A percentile compares a stretch with the other conserved stretches of the same genome.
Evolutionary conservation across 2,329 filamentous ascomycete genomes (phyloP).

Genomic region (Diaporthe amygdali): DNA sequence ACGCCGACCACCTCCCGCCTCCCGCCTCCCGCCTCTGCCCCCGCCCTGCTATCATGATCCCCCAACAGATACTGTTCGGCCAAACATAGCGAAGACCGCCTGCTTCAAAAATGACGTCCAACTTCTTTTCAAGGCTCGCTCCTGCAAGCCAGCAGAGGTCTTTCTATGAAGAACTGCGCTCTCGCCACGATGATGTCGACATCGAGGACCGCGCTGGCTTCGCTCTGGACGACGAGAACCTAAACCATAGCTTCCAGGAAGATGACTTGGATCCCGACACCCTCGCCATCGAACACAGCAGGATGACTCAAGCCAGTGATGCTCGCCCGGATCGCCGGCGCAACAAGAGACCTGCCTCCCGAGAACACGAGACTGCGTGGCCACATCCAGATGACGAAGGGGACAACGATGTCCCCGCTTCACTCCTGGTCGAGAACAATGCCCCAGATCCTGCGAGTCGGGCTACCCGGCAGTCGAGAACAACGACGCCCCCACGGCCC

Average conservation of each 20-base stretch:
- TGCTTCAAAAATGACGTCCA: conserved; percentile 47
- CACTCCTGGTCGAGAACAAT: conserved; percentile 63
- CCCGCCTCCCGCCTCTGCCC: background rate
- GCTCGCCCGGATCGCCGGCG: conserved; percentile 26
- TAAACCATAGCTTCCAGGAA: conserved; percentile 56
- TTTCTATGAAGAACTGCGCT: conserved; percentile 56
- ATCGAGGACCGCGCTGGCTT: conserved; percentile 47
- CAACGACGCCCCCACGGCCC: conserved; percentile 30
- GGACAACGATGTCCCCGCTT: conserved; percentile 68
- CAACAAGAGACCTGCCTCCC: background rate
- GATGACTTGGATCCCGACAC: conserved; percentile 52
- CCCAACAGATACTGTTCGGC: background rate
- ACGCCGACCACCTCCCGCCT: too few relatives aligned
- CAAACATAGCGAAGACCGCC: conserved; percentile 9
- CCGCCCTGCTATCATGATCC: conserved; percentile 23
- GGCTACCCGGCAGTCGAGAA: conserved; percentile 29
- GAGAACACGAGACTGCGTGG: conserved; percentile 29
- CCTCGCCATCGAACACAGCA: conserved; percentile 52
- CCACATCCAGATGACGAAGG: conserved; percentile 51
- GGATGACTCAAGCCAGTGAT: conserved; percentile 36
- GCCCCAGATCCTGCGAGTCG: conserved; percentile 31
- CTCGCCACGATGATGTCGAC: conserved; percentile 44
- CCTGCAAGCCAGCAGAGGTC: conserved; percentile 43
- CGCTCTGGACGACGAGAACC: conserved; percentile 58
- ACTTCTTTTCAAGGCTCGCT: conserved; percentile 52